Base-by-base conservation (phyloP, 805 yeast genomes). In the Kurtzmaniella cleridarum region DNA sequence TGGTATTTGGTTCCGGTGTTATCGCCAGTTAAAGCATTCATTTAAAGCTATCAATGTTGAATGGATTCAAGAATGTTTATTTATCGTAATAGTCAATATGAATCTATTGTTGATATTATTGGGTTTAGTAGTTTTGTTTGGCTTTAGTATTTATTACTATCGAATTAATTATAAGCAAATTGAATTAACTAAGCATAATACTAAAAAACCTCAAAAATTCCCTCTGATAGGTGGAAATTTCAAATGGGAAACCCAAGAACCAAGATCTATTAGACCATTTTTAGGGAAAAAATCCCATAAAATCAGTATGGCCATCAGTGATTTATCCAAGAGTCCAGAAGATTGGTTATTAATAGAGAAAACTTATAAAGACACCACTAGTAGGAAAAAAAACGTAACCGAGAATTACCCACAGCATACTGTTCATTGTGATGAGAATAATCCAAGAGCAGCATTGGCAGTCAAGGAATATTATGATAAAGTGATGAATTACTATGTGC, bases 341-440 rank as follows among this genome's bases (percentile, higher is more conserved):
- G 81, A 81, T 30, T 75, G 81, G 75, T 62, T 85, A 17, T 59
- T 76, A 26, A 55, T 85, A 3, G 93, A 85, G 41, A 60, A 78
- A 32, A 75, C 83, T 0, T 84, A 83, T 50, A 48, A 66, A 38
- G 57, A 65, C 3, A 59, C 66, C 32, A 71, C 77, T 5, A 60
- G 60, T 13, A 47, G 71, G 27, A 62, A 76, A 49, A 56, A 39
- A 55, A 57, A 41, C 55, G 63, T 38, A 47, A 62, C 38, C 46
- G 52, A 40, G 20, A 53, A 59, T 7, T 48, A 64, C 26, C 53
- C 56, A 0, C 58, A 64, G 14, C 59, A 61, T 29, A 55, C 68
- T 0, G 47, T 64, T 8, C 63, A 64, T 38, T 53, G 41, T 50
- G 48, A 39, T 35, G 45, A 45, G 44, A 58, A 45, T 23, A 51